Percentiles rank a stretch among this genome's conserved stretches.
Conservation (phyloP, 345 rosid genomes). For the Salix caprea region DNA sequence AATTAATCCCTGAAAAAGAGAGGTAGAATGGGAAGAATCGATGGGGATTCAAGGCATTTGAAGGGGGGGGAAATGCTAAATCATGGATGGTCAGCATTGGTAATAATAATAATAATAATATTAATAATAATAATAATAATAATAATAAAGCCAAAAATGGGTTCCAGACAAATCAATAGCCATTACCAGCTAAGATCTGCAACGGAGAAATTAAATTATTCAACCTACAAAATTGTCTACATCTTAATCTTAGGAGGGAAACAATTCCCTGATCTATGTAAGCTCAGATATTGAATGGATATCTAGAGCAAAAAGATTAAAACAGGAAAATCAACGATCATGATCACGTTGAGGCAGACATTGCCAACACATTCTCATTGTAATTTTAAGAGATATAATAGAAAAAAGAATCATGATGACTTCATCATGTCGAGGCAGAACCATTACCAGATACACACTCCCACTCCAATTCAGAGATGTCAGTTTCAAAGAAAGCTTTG, state of each 20-base stretch:
- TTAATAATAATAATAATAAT: too few species aligned
- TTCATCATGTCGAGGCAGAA: constrained; percentile 25
- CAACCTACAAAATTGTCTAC: neutral
- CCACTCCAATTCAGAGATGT: constrained; percentile 39
- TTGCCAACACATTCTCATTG: neutral
- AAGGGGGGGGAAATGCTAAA: too few species aligned
- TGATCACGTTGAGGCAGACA: neutral
- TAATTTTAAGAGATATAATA: neutral
- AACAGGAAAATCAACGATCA: neutral
- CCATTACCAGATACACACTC: constrained; percentile 32
- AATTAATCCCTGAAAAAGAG: too few species aligned
- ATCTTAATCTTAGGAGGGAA: neutral
- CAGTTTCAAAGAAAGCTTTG: constrained; percentile 60
- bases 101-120: too few species aligned
- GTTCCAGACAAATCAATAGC: too few species aligned
- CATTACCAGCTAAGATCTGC: neutral
- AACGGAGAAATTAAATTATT: neutral
- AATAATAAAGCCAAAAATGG: too few species aligned
- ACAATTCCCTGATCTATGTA: neutral
- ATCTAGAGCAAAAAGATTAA: neutral
- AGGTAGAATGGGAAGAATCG: too few species aligned
- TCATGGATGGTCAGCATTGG: too few species aligned
- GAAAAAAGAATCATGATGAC: neutral
- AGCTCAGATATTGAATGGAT: neutral
- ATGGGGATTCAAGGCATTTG: too few species aligned